Evolutionary conservation across 495 filamentous ascomycete species (phyloP).

Genomic region (Tuber umbilicatum): DNA sequence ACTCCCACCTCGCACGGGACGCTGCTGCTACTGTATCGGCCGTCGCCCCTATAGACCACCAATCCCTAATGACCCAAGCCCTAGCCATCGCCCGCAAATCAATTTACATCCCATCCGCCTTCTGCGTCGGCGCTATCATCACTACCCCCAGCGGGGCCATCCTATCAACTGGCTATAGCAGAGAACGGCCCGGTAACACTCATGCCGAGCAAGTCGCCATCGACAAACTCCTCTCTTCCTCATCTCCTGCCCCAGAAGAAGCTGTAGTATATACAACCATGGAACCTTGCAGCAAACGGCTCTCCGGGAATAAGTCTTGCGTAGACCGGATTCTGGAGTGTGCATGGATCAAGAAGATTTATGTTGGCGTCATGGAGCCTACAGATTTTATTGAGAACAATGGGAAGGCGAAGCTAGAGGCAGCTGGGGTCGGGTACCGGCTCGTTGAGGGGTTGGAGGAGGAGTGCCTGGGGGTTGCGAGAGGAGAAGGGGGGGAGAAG

Average conservation of each 20-base stretch:
- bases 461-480: conserved; percentile 73
- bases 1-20: conserved; percentile 22
- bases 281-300: conserved; percentile 77
- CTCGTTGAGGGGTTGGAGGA: conserved; percentile 69
- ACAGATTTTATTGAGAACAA: conserved; percentile 79
- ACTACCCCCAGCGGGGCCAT: conserved; percentile 58
- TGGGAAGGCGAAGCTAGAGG: conserved; percentile 61
- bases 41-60: conserved; percentile 50
- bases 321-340: conserved; percentile 70
- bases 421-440: conserved; percentile 66
- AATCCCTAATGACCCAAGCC: conserved; percentile 62
- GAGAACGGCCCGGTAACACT: conserved; percentile 86
- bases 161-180: conserved; percentile 79
- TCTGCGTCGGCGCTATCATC: conserved; percentile 81
- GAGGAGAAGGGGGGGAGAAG: conserved; percentile 62
- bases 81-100: conserved; percentile 68
- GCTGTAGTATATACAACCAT: conserved; percentile 83
- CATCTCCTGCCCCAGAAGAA: conserved; percentile 37
- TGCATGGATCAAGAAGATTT: conserved; percentile 66
- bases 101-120: conserved; percentile 81
- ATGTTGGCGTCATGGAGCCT: conserved; percentile 82
- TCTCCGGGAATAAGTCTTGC: conserved; percentile 77
- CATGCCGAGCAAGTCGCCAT: conserved; percentile 93
- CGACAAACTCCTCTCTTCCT: conserved; percentile 57
- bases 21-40: background rate